Evolutionary conservation across 306 rosid species (phyloP), one percentile per base, ranked within the genome.

Genomic region (Trifolium pratense): DNA sequence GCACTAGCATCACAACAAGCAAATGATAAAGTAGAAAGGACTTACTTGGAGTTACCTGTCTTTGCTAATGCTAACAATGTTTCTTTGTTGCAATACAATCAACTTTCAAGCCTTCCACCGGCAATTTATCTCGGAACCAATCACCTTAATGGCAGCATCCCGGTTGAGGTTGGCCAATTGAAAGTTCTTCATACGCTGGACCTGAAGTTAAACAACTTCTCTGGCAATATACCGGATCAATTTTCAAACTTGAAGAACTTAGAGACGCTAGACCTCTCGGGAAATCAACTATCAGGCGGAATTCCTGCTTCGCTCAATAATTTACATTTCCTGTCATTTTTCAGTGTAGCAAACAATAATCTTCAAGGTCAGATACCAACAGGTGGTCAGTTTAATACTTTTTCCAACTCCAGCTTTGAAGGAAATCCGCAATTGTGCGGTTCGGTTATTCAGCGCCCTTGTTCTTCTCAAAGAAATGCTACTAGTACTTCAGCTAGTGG

Each of bases 351-450:
- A 23, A 9, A 53, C 84, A 93, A 93, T 78, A 66, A 88, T 84
- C 96, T 93, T 78, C 85, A 83, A 56, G 97, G 98, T 45, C 81
- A 73, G 55, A 79, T 93, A 73, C 98, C 98, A 58, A 70, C 84
- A 14, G 96, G 98, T 21, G 84, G 89, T 65, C 98, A 93, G 62
- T 93, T 93, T 80, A 79, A 86, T 73, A 93, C 98, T 29, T 93
- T 93, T 66, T 46, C 90, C 17, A 46, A 31, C 71, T 58, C 90
- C 36, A 91, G 96, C 88, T 93, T 86, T 46, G 90, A 78, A 15
- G 97, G 94, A 25, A 93, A 93, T 65, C 58, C 81, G 0, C 84
- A 67, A 31, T 80, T 93, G 81, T 93, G 98, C 8, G 94, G 97
- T 71, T 62, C 20, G 74, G 49, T 67, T 15, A 83, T 70, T 76